Evolutionary conservation across 495 filamentous ascomycete genomes (phyloP).

Genomic region (Aspergillus coremiiformis): DNA sequence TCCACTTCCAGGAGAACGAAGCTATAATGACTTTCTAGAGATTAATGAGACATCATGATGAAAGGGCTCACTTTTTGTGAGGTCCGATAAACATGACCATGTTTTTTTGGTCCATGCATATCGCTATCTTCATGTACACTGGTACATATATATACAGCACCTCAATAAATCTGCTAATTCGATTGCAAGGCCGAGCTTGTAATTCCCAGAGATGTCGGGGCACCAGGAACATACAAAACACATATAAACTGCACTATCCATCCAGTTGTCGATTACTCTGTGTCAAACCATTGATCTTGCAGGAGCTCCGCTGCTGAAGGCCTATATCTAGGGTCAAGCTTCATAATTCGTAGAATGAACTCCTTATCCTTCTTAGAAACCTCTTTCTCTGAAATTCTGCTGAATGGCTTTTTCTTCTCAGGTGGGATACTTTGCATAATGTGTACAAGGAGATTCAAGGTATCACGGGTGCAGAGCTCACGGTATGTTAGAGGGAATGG

Average conservation of each 20-base stretch:
- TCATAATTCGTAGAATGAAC: slow-evolving; percentile 14
- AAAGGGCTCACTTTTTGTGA: too few species aligned
- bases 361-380: slow-evolving; percentile 13
- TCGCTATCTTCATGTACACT: too few species aligned
- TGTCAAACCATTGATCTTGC: slow-evolving; percentile 12
- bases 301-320: slow-evolving; percentile 14
- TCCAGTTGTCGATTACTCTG: not conserved
- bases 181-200: too few species aligned
- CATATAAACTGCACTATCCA: not conserved
- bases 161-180: too few species aligned
- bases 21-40: too few species aligned
- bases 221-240: not conserved
- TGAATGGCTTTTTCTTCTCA: slow-evolving; percentile 7
- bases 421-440: slow-evolving; percentile 8
- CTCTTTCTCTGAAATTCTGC: slow-evolving; percentile 5
- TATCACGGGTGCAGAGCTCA: slow-evolving; percentile 14
- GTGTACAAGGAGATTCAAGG: slow-evolving; percentile 12
- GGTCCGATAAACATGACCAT: too few species aligned
- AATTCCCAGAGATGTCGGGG: not conserved
- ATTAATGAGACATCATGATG: too few species aligned
- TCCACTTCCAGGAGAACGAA: too few species aligned
- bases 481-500: slow-evolving; percentile 34
- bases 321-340: slow-evolving; percentile 17
- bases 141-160: too few species aligned
- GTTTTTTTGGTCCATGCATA: too few species aligned